Percentiles rank a stretch among this genome's conserved stretches.
Evolutionary conservation across 129 eudicot genomes (phyloP).

Genomic region (Sambucus nigra): DNA sequence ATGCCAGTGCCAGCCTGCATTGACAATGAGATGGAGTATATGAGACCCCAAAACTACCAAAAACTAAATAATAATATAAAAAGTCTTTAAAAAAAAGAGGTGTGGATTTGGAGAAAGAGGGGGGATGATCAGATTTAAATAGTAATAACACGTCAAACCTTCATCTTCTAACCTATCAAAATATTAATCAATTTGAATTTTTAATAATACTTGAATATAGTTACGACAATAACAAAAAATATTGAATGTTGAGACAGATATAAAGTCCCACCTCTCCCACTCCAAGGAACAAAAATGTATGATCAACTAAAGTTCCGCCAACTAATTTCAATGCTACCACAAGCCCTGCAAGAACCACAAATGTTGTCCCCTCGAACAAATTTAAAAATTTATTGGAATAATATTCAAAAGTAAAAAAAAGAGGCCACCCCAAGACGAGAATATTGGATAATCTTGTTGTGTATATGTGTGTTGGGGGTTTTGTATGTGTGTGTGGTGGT

Average conservation of each 20-base stretch:
- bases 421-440: neutral
- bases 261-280: slow-evolving; percentile 74
- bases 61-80: neutral
- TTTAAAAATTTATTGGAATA: neutral
- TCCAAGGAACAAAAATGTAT: slow-evolving; percentile 79
- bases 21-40: too few relatives aligned
- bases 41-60: slow-evolving; percentile 5
- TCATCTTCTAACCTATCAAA: too few relatives aligned
- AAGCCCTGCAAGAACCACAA: slow-evolving; percentile 97
- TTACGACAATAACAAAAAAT: neutral
- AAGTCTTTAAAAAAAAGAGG: too few relatives aligned
- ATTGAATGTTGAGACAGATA: neutral
- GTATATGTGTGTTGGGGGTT: too few relatives aligned
- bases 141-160: too few relatives aligned
- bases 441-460: too few relatives aligned
- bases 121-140: too few relatives aligned
- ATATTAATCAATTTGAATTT: too few relatives aligned
- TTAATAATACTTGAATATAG: neutral
- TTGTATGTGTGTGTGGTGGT: too few relatives aligned
- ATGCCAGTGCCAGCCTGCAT: slow-evolving; percentile 99
- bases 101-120: too few relatives aligned
- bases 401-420: neutral
- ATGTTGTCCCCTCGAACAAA: slow-evolving; percentile 77
- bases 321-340: slow-evolving; percentile 67
- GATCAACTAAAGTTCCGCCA: slow-evolving; percentile 85